Base-by-base conservation (phyloP, 2,329 filamentous ascomycete genomes). In the Helminthosporium solani region DNA sequence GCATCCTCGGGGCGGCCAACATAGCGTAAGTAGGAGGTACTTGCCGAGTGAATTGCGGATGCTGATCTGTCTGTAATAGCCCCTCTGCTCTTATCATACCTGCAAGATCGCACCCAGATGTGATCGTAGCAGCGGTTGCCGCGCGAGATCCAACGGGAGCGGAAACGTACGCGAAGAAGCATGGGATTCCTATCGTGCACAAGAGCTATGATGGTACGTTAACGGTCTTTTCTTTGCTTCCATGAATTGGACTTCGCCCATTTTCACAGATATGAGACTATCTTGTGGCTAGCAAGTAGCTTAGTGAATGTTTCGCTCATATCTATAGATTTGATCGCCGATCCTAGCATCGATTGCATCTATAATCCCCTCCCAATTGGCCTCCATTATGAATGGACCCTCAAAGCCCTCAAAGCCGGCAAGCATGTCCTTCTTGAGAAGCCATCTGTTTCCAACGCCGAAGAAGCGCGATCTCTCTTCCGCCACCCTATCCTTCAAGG, bases 101-200 rank as follows among this genome's bases (percentile, higher is more conserved):
- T 0, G 78, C 79, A 12, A 75, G 70, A 49, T 73, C 70, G 2
- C 80, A 84, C 53, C 68, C 79, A 0, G 78, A 80, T 31, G 75
- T 82, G 12, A 67, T 81, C 11, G 49, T 84, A 11, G 70, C 75
- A 7, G 76, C 74, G 3, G 72, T 84, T 1, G 78, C 80, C 2
- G 78, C 79, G 2, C 71, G 80, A 3, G 74, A 80, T 57, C 65
- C 55, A 25, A 61, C 58, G 3, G 75, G 69, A 40, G 81, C 80
- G 0, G 62, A 72, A 40, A 69, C 66, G 0, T 82, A 72, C 61
- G 79, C 79, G 2, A 75, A 75, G 52, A 77, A 74, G 47, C 21
- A 82, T 57, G 67, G 67, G 7, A 79, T 83, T 37, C 76, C 75
- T 0, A 71, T 77, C 21, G 76, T 78, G 7, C 69, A 75, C 53